Evolutionary conservation across 805 yeast genomes (phyloP), one percentile per base, ranked within the genome.

Genomic region (Myxozyma geophila): DNA sequence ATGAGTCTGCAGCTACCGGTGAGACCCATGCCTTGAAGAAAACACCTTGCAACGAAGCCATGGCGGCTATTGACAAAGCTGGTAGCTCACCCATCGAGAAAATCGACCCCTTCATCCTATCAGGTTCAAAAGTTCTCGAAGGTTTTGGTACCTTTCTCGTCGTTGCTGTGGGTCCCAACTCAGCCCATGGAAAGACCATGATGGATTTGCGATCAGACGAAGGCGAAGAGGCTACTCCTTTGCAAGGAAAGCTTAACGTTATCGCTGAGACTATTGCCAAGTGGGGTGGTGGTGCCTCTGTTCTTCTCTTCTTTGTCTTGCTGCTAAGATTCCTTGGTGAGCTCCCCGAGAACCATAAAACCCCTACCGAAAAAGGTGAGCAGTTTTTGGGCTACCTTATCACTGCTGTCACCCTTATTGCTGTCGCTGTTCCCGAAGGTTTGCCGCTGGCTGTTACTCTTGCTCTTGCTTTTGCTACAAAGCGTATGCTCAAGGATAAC

Each of bases 371-470:
- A 72, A 92, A 92, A 78, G 98, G 97, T 69, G 85, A 90, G 60
- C 83, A 83, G 69, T 92, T 92, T 70, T 80, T 95, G 79, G 87
- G 90, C 71, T 89, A 93, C 61, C 80, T 95, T 64, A 95, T 95
- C 72, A 90, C 95, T 28, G 88, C 98, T 0, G 89, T 95, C 64
- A 92, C 99, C 0, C 83, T 95, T 70, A 86, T 95, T 36, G 99
- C 93, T 15, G 99, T 95, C 56, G 99, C 99, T 0, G 97, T 95
- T n/a, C 99, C 99, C 2, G 99, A 95, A 78, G 99, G 99, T 66
- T 82, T 95, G 62, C 99, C 99, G 0, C 80, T 95, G 61, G 99
- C 99, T 1, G 99, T 95, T 17, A 95, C 99, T 0, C 81, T 95
- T 53, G 97, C 99, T 0, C 80, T 95, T 69, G 99, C 99, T 0